These are phyloP conservation scores for Arctium minus DNA, from an alignment of 129 eudicot genomes.

Conservation along the genomic window DNA sequence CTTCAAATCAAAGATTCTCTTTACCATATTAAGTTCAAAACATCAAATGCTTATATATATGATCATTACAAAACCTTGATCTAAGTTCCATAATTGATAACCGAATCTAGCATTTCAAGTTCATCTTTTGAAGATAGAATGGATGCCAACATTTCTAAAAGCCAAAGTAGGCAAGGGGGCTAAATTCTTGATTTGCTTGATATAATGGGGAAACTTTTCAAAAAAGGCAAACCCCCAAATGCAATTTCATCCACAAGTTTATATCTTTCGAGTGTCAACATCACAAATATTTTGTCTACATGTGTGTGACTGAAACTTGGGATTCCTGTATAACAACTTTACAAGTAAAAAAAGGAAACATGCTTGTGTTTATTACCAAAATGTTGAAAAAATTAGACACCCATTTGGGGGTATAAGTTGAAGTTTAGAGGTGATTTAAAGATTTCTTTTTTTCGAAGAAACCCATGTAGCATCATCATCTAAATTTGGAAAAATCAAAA, in stretches of 20 bases:
- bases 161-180: too few relatives aligned
- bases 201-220: slow-evolving; percentile 11
- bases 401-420: neutral
- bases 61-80: neutral
- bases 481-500: neutral
- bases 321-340: slow-evolving; percentile 18
- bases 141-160: too few relatives aligned
- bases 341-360: slow-evolving; percentile 23
- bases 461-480: slow-evolving; percentile 4
- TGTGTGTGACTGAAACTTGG: slow-evolving; percentile 3
- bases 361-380: neutral
- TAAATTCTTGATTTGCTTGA: neutral
- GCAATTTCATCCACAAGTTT: slow-evolving; percentile 12
- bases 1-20: slow-evolving; percentile 22
- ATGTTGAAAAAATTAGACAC: slow-evolving; percentile 11
- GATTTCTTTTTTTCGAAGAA: neutral
- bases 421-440: neutral
- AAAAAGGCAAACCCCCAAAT: neutral
- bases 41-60: neutral
- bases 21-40: neutral
- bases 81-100: neutral
- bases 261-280: slow-evolving; percentile 22
- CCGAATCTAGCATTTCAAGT: neutral
- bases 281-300: slow-evolving; percentile 11
- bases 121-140: neutral